Percentiles rank a stretch among this genome's conserved stretches.
Evolutionary conservation across 176 grass and related monocot species (phyloP).

Genomic region (Oryza glaberrima): DNA sequence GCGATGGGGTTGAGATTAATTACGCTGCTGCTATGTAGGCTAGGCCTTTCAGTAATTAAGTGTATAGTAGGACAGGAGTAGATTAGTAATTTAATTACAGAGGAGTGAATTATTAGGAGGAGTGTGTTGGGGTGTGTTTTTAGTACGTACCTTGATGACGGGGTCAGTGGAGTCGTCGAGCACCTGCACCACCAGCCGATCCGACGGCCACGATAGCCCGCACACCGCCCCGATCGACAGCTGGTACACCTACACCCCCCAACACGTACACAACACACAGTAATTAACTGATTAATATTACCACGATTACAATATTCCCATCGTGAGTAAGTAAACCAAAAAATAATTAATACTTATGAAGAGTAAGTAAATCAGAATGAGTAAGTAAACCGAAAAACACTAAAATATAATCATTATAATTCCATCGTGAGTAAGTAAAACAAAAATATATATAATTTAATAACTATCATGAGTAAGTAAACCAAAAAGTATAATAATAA

Average conservation of each 20-base stretch:
- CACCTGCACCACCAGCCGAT: conserved; percentile 67
- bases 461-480: background rate
- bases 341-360: background rate
- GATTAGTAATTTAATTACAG: background rate
- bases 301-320: background rate
- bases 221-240: conserved; percentile 70
- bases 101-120: too few species aligned
- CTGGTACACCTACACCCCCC: conserved; percentile 54
- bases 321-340: background rate
- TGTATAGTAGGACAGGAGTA: background rate
- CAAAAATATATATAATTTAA: background rate
- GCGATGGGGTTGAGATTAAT: background rate
- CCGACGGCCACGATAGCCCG: conserved; percentile 73
- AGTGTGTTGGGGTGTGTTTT: background rate
- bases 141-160: conserved; percentile 46
- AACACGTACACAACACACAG: too few species aligned
- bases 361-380: background rate
- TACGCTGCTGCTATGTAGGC: background rate
- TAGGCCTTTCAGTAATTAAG: background rate
- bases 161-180: conserved; percentile 75
- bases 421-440: background rate
- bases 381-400: background rate
- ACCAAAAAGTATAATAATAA: too few species aligned
- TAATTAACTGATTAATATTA: background rate
- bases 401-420: background rate